Base-by-base conservation (phyloP, 495 filamentous ascomycete genomes). In the Hyaloscypha finlandica region DNA sequence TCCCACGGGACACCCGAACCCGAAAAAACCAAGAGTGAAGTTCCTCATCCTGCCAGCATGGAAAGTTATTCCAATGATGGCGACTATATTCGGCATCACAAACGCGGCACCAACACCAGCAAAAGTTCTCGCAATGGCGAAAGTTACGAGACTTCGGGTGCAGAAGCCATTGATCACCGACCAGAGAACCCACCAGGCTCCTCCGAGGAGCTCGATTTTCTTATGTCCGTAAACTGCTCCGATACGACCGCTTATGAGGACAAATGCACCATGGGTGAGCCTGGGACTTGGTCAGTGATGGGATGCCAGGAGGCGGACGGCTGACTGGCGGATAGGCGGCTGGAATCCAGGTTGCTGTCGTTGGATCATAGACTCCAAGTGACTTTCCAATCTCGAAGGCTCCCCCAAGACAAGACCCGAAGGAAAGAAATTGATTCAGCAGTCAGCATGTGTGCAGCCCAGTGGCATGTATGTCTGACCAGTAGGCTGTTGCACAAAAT, bases 181-280 rank as follows among this genome's bases (percentile, higher is more conserved):
- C 52, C 74, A 81, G 6, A 81, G 9, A 22, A 75, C 65, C 32
- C 78, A 78, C 73, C 77, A 77, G 3, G 72, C 64, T 8, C 78
- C 75, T 8, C 80, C 83, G 12, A 76, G 57, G 0, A 81, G 58
- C 0, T 85, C 61, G 31, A 81, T 71, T 12, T 77, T 77, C 65
- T 80, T 81, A 65, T 85, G 81, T 6, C 81, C 84, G 68, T 78
- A 81, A 3, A 86, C 76, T 31, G 79, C 79, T 12, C 84, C 83
- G 22, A 85, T 70, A 14, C 83, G 77, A 37, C 84, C 84, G 32
- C 51, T 35, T 19, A 64, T 30, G 8, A 64, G 32, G n/a, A 64
- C 62, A 31, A 64, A 64, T 35, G 62, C 52, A 9, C 62, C 62
- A 37, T 64, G 52, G 19, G 62, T 64, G 8, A 61, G 39, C 14